Base-by-base conservation (phyloP, 208 protist species). In the Naegleria fowleri region DNA sequence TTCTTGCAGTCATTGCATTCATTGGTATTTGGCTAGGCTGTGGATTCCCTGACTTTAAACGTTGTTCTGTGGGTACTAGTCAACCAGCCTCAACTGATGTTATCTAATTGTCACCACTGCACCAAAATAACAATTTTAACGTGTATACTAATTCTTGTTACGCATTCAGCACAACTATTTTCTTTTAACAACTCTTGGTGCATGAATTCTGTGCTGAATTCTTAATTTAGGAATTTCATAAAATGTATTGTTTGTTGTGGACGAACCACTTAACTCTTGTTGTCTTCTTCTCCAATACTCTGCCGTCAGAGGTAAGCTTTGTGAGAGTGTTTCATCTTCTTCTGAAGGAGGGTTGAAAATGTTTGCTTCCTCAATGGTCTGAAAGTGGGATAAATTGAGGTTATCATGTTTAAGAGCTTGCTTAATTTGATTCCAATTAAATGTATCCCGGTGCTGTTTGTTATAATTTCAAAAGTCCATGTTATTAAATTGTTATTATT, bases 1-100 rank as follows among this genome's bases (percentile, higher is more conserved):
- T 79, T 79, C 16, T 79, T 79, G 83, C 38, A 43, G 38, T 86
- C 29, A 48, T 86, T 51, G 40, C n/a, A 86, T 48, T 86, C 15
- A 48, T 86, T 51, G 38, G 29, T 39, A 48, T 86, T 86, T 86
- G 83, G 83, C n/a, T 86, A 29, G 83, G 83, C 5, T 86, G 83
- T 86, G 83, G 83, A 19, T 86, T 86, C 40, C 83, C 83, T 43
- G 29, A 40, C 5, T 86, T 86, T 43, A 29, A 48, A 22, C 13
- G 83, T 38, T 86, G 83, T 48, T 22, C 22, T 29, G 38, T 22
- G 43, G 29, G 36, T 79, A 36, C 0, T 33, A 48, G 43, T 48
- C 43, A 48, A 48, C 43, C 43, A 48, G 25, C 13, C 25, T 22
- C 3, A 3, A 75, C 3, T 16, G 13, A 75, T 75, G 58, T 75